Conservation (phyloP, 352 stramenopile genomes). For the Globisporangium paddicum region DNA sequence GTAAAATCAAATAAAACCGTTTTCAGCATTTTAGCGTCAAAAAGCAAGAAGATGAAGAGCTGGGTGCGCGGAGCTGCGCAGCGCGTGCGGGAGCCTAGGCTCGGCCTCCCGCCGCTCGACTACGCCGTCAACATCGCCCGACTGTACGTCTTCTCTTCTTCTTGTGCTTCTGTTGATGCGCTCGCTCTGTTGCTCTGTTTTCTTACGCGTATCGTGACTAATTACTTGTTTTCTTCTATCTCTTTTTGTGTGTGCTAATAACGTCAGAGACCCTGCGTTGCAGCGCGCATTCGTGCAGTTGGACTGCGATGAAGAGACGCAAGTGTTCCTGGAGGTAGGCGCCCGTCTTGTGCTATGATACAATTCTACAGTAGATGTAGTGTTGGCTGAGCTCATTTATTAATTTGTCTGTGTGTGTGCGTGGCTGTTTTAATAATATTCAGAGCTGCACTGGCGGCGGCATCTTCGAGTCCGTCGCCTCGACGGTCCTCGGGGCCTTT, state of each 20-base stretch:
- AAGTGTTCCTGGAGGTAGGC: conserved; percentile 60
- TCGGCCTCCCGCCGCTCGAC: conserved; percentile 48
- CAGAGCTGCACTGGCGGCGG: conserved; percentile 75
- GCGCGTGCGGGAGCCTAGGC: conserved; percentile 38
- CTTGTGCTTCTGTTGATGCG: neutral
- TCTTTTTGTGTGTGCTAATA: neutral
- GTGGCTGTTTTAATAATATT: neutral
- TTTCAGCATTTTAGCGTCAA: too few species aligned
- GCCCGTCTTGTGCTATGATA: neutral
- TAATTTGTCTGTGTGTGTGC: neutral
- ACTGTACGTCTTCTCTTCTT: conserved; percentile 34
- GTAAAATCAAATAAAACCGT: neutral
- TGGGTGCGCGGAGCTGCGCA: conserved; percentile 65
- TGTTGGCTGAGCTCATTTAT: neutral
- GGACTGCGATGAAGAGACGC: conserved; percentile 72
- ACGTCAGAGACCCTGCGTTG: conserved; percentile 45
- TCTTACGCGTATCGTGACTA: neutral
- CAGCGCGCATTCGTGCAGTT: conserved; percentile 61
- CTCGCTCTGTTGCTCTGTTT: neutral
- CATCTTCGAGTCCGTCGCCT: conserved; percentile 60
- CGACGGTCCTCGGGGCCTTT: conserved; percentile 66
- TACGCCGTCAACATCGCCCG: conserved; percentile 51
- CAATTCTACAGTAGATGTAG: neutral
- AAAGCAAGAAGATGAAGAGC: conserved; percentile 79
- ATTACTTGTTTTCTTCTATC: conserved; percentile 3